phyloP scores from a whole-genome alignment of 2,329 filamentous ascomycete genomes.

The Pseudomassariella vexata region DNA sequence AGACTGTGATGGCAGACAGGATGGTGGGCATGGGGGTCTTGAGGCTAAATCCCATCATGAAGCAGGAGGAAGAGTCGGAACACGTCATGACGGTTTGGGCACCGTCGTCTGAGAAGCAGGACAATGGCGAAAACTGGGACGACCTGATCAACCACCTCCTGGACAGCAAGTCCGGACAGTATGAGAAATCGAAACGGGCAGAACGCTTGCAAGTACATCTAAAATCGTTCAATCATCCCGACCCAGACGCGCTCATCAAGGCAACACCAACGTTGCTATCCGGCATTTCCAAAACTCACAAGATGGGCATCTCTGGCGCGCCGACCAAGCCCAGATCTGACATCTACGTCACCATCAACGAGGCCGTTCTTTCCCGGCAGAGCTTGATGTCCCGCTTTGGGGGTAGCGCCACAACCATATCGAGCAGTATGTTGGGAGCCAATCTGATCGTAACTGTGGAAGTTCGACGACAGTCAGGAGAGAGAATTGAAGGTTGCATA shows the following conservation, averaged over 20 bases:
- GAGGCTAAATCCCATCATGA: slow-evolving; percentile 69
- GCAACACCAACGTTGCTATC: slow-evolving; percentile 84
- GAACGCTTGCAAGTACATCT: slow-evolving; percentile 77
- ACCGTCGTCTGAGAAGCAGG: slow-evolving; percentile 53
- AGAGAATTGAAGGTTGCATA: slow-evolving; percentile 83
- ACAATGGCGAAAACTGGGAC: slow-evolving; percentile 63
- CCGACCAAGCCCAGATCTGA: slow-evolving; percentile 85
- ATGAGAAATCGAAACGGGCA: slow-evolving; percentile 65
- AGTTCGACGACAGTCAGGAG: slow-evolving; percentile 71
- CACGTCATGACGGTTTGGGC: slow-evolving; percentile 76
- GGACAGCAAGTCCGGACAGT: slow-evolving; percentile 66
- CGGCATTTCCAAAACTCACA: slow-evolving; percentile 72
- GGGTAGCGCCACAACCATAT: slow-evolving; percentile 70
- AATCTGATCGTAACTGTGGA: slow-evolving; percentile 88
- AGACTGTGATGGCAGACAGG: slow-evolving; percentile 46
- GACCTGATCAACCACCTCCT: slow-evolving; percentile 68
- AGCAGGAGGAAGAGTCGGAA: slow-evolving; percentile 65
- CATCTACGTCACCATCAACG: slow-evolving; percentile 84
- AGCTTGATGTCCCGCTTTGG: slow-evolving; percentile 59
- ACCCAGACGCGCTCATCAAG: slow-evolving; percentile 76
- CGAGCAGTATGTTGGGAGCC: slow-evolving; percentile 54
- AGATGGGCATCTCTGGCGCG: slow-evolving; percentile 90
- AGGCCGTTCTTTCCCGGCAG: slow-evolving; percentile 73
- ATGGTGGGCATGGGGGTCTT: slow-evolving; percentile 73
- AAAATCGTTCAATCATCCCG: slow-evolving; percentile 68